Evolutionary conservation across 805 yeast genomes (phyloP).

Genomic region (Isabelozyma heimii): DNA sequence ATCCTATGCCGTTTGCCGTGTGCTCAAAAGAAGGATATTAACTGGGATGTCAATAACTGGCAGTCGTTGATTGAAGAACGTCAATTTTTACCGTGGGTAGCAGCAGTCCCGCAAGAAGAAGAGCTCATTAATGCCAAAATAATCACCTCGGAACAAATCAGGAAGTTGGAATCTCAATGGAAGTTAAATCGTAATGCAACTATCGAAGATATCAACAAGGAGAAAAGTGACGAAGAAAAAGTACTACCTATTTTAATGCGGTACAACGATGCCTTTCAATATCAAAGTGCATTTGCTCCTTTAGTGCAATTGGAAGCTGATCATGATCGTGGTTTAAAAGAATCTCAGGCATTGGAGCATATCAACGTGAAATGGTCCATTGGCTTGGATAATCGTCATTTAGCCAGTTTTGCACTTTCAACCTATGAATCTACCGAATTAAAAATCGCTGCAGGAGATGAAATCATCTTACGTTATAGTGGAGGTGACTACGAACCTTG

Average conservation of each 20-base stretch:
- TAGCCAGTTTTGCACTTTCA: slow-evolving; percentile 68
- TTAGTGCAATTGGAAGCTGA: slow-evolving; percentile 80
- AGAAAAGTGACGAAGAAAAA: slow-evolving; percentile 51
- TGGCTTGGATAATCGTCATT: slow-evolving; percentile 60
- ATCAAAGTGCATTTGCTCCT: slow-evolving; percentile 83
- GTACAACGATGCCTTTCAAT: slow-evolving; percentile 79
- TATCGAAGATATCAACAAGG: slow-evolving; percentile 58
- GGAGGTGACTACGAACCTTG: slow-evolving; percentile 60
- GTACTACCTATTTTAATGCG: slow-evolving; percentile 71
- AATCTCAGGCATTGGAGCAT: slow-evolving; percentile 72
- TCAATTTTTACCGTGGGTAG: slow-evolving; percentile 79
- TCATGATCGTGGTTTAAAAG: slow-evolving; percentile 69
- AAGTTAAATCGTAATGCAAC: slow-evolving; percentile 68
- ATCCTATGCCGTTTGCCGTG: slow-evolving; percentile 87
- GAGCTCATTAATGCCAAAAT: slow-evolving; percentile 53
- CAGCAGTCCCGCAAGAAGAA: slow-evolving; percentile 64
- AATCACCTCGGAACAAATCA: slow-evolving; percentile 63
- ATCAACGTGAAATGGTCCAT: slow-evolving; percentile 72
- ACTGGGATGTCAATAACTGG: slow-evolving; percentile 91
- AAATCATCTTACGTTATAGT: slow-evolving; percentile 62
- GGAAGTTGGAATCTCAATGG: slow-evolving; percentile 80
- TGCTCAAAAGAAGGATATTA: slow-evolving; percentile 67
- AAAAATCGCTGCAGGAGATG: slow-evolving; percentile 83
- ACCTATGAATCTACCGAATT: slow-evolving; percentile 63
- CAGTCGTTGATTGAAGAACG: slow-evolving; percentile 80